Evolutionary conservation across 345 rosid genomes (phyloP).

Genomic region (Gossypium stocksii): DNA sequence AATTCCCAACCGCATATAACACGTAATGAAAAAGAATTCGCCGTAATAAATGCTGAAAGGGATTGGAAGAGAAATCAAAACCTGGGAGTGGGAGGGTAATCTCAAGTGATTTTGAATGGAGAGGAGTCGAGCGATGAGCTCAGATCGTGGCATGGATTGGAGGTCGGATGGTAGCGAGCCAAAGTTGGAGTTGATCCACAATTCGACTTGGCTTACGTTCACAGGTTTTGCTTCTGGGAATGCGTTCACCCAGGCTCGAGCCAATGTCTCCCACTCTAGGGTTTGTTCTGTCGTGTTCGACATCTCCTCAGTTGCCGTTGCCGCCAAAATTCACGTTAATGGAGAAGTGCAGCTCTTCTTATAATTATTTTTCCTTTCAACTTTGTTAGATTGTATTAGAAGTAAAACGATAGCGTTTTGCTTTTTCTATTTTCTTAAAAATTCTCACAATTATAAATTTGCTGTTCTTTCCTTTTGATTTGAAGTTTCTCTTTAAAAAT

Average conservation of each 20-base stretch:
- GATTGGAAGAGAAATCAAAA: neutral
- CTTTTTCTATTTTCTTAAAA: no score
- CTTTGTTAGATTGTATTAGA: no score
- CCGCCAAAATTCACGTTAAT: neutral
- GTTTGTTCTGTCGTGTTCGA: conserved; percentile 27
- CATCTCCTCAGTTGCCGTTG: conserved; percentile 20
- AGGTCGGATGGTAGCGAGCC: conserved; percentile 63
- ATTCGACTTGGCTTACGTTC: conserved; percentile 57
- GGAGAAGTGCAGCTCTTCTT: neutral
- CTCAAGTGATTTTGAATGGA: conserved; percentile 76
- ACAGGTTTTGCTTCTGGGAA: conserved; percentile 84
- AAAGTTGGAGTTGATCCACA: conserved; percentile 80
- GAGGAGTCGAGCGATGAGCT: conserved; percentile 73
- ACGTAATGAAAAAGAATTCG: neutral
- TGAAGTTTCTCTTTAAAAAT: no score
- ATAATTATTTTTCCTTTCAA: no score
- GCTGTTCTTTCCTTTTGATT: no score
- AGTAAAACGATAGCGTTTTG: no score
- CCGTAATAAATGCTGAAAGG: neutral
- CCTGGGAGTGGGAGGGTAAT: conserved; percentile 41
- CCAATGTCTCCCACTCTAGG: conserved; percentile 91
- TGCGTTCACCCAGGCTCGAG: conserved; percentile 75
- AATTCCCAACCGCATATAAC: neutral
- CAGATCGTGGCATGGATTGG: conserved; percentile 69
- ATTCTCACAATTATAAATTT: no score